A percentile compares a stretch with the other conserved stretches of the same genome.
phyloP scores from a whole-genome alignment of 208 protist species.

The Herpetomonas samuelpessoai region DNA sequence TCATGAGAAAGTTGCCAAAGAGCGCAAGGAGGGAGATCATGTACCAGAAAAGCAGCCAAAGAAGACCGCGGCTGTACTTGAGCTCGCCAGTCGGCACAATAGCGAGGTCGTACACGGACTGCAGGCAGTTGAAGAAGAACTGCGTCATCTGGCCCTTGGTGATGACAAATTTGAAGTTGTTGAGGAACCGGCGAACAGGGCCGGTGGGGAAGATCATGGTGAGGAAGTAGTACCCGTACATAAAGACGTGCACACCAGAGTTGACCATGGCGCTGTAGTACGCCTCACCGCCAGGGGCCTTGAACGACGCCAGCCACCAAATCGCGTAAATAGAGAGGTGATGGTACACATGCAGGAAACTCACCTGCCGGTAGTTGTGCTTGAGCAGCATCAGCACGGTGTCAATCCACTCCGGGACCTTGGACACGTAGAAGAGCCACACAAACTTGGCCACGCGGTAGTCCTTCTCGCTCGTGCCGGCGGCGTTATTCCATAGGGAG shows the following conservation, averaged over 20 bases:
- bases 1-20: constrained; percentile 75
- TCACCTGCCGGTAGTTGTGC: constrained; percentile 75
- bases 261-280: constrained; percentile 85
- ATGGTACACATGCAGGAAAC: constrained; percentile 82
- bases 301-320: constrained; percentile 56
- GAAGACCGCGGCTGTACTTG: constrained; percentile 44
- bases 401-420: constrained; percentile 76
- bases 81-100: constrained; percentile 40
- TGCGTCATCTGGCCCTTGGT: constrained; percentile 77
- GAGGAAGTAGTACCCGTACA: constrained; percentile 86
- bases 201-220: constrained; percentile 58
- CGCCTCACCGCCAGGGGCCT: constrained; percentile 61
- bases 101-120: constrained; percentile 66
- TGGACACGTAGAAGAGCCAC: constrained; percentile 80
- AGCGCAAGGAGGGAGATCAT: constrained; percentile 73
- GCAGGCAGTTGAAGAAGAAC: constrained; percentile 66
- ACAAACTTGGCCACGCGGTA: constrained; percentile 66
- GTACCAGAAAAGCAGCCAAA: constrained; percentile 71
- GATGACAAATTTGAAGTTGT: constrained; percentile 75
- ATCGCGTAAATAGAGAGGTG: constrained; percentile 74
- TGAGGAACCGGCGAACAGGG: constrained; percentile 44
- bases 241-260: constrained; percentile 73
- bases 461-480: constrained; percentile 33
- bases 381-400: constrained; percentile 75
- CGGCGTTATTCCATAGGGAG: constrained; percentile 69